A percentile compares a stretch with the other conserved stretches of the same genome.
phyloP scores from a whole-genome alignment of 2,329 filamentous ascomycete species.

The Tolypocladium ophioglossoides region DNA sequence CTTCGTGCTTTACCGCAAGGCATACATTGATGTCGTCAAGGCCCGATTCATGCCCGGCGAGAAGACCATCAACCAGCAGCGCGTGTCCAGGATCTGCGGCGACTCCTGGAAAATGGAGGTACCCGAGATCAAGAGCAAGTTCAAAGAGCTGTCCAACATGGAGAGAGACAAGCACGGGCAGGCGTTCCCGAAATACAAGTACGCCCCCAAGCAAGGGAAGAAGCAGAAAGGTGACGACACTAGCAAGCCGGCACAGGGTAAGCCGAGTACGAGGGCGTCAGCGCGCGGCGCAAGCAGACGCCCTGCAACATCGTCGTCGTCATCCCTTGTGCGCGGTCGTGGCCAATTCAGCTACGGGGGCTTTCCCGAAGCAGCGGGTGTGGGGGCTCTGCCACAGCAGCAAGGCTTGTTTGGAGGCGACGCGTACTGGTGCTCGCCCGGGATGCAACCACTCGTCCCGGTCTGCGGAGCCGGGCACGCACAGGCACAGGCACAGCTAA shows the following conservation, averaged over 20 bases:
- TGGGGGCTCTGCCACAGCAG: neutral
- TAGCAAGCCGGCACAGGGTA: neutral
- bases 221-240: constrained; percentile 14
- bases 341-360: neutral
- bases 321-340: neutral
- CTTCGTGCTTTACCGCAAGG: constrained; percentile 95
- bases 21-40: constrained; percentile 36
- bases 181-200: constrained; percentile 89
- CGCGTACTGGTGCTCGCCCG: neutral
- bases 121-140: constrained; percentile 59
- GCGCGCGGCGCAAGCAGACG: neutral
- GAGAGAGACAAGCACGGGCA: constrained; percentile 77
- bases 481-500: neutral
- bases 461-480: neutral
- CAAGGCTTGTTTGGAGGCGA: neutral
- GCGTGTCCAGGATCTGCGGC: constrained; percentile 81
- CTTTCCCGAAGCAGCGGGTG: neutral
- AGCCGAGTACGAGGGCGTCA: neutral
- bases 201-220: constrained; percentile 66
- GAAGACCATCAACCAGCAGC: constrained; percentile 81
- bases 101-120: constrained; percentile 75
- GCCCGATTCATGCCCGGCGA: neutral
- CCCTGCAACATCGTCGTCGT: neutral
- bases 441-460: neutral
- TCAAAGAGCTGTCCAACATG: constrained; percentile 65